phyloP scores from a whole-genome alignment of 2,329 filamentous ascomycete genomes.

The Endothia cerciana region DNA sequence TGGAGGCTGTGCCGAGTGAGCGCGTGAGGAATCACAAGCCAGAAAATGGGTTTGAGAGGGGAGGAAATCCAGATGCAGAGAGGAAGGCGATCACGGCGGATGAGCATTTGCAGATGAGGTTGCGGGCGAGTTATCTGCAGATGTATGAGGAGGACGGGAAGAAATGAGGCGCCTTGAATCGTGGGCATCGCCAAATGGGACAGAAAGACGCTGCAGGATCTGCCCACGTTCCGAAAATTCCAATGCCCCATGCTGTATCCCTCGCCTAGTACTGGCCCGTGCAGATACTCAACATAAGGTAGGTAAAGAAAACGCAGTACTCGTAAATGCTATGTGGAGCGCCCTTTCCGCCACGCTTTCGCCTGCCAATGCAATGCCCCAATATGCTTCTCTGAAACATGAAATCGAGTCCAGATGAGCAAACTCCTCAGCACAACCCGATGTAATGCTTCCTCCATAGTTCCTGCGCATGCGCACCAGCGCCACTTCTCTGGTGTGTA shows the following conservation, averaged over 20 bases:
- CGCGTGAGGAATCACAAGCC: slow-evolving; percentile 47
- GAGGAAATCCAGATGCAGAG: slow-evolving; percentile 52
- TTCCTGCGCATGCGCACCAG: slow-evolving; percentile 26
- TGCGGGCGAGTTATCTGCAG: slow-evolving; percentile 61
- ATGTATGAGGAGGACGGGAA: slow-evolving; percentile 48
- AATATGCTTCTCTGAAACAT: not conserved
- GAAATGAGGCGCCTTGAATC: not conserved
- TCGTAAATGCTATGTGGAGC: slow-evolving; percentile 4
- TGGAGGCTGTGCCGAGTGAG: slow-evolving; percentile 65
- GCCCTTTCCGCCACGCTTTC: not conserved
- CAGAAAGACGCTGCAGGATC: too few relatives aligned
- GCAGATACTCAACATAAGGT: slow-evolving; percentile 4
- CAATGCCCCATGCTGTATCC: not conserved
- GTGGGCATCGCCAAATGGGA: too few relatives aligned
- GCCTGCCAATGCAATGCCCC: not conserved
- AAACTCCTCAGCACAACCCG: slow-evolving; percentile 28
- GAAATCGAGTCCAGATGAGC: not conserved
- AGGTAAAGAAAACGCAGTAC: slow-evolving; percentile 10
- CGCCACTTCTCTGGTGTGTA: slow-evolving; percentile 18
- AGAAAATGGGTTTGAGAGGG: slow-evolving; percentile 31
- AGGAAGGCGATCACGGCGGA: slow-evolving; percentile 64
- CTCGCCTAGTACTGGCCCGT: not conserved
- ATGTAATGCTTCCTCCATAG: slow-evolving; percentile 36
- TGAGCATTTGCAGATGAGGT: slow-evolving; percentile 65
- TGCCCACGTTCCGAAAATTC: not conserved